Evolutionary conservation across 2,329 filamentous ascomycete species (phyloP), one percentile per base, ranked within the genome.

Genomic region (Penicillium sclerotiorum): DNA sequence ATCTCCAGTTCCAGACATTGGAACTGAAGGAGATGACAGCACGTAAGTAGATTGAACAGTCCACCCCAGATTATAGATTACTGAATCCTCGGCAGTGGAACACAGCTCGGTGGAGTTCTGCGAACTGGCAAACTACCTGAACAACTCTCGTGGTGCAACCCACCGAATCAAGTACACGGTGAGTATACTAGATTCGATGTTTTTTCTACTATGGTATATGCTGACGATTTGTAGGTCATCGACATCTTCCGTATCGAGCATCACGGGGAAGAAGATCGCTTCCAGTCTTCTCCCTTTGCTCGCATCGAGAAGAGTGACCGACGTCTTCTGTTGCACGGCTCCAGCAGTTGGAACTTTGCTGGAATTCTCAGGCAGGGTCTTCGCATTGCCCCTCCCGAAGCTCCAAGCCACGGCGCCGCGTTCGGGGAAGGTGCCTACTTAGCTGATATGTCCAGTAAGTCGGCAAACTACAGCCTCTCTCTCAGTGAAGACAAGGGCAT

Each of bases 381-480:
- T 6, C 87, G 90, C n/a, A 95, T 95, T 57, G 91, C 91, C 6
- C 91, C 91, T 0, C 74, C 74, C 1, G 75, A 95, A 68, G 90
- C 90, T 0, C 91, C 90, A 0, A 85, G 85, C 0, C 81, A 79
- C 4, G 89, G 89, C 1, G 91, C 93, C 74, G 93, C 93, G 88
- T 95, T 95, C 59, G 90, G 87, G 49, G 95, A 95, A 70, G 90
- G 90, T 37, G 88, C 95, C 39, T 95, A 95, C 65, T 80, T 95
- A 2, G 90, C 90, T 2, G 90, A 95, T 62, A 91, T 91, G 79
- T 87, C 84, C 0, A 87, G 83, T 66, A 95, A 95, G 72, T 90
- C 87, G 2, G 89, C 89, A 13, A 83, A 83, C 60, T 95, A 95
- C 73, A 94, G 89, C 66, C 80, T 70, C 45, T 67, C 83, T 0